Evolutionary conservation across 495 filamentous ascomycete species (phyloP).

Genomic region (Aspergillus indologenus): DNA sequence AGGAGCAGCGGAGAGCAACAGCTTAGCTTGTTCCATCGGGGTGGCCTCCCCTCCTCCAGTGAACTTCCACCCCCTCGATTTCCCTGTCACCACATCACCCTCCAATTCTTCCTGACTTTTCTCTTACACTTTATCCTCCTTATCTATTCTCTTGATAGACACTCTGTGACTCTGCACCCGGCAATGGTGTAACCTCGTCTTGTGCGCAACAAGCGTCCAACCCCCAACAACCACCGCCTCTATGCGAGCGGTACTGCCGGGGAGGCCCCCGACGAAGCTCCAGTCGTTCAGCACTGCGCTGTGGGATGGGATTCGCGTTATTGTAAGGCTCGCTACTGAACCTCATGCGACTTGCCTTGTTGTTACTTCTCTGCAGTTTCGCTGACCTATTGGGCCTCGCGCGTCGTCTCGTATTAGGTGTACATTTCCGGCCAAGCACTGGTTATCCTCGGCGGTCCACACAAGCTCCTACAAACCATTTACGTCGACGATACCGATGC

Average conservation of each 20-base stretch:
- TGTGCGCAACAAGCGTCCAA: conserved; percentile 29
- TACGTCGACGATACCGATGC: conserved; percentile 74
- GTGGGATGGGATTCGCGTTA: conserved; percentile 77
- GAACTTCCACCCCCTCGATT: not conserved
- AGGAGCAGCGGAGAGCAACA: conserved; percentile 18
- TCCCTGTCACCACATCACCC: conserved; percentile 19
- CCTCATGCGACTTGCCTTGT: not conserved
- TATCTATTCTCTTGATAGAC: conserved; percentile 3
- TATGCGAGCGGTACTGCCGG: conserved; percentile 83
- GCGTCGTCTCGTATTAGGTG: conserved; percentile 47
- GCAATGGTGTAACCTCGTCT: conserved; percentile 40
- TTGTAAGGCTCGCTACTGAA: conserved; percentile 52
- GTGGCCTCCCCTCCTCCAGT: conserved; percentile 7
- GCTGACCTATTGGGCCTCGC: not conserved
- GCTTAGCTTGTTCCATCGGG: conserved; percentile 23
- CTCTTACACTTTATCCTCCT: conserved; percentile 6
- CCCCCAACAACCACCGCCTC: conserved; percentile 31
- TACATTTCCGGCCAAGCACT: conserved; percentile 90
- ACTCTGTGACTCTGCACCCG: conserved; percentile 6
- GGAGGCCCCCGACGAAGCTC: conserved; percentile 82
- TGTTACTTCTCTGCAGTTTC: conserved; percentile 9
- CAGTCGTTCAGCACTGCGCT: conserved; percentile 83
- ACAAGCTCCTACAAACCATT: conserved; percentile 81
- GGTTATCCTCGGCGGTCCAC: conserved; percentile 71
- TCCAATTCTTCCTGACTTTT: conserved; percentile 15